phyloP scores from a whole-genome alignment of 495 filamentous ascomycete species.

The Jackrogersella multiformis region DNA sequence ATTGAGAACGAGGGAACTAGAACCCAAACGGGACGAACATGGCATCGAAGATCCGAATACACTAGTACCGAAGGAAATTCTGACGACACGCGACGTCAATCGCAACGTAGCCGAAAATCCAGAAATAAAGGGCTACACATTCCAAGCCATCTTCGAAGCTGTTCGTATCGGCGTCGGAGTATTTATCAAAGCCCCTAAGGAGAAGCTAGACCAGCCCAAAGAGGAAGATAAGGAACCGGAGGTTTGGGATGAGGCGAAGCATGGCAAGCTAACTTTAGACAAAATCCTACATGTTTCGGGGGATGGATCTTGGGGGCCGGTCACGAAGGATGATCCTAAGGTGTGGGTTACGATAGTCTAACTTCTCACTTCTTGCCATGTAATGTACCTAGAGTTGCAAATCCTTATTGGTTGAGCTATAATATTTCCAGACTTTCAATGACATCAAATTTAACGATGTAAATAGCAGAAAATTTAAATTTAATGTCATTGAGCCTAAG shows the following conservation, averaged over 20 bases:
- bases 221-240: conserved; percentile 18
- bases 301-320: conserved; percentile 22
- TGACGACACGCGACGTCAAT: conserved; percentile 14
- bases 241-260: conserved; percentile 23
- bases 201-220: not conserved
- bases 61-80: not conserved
- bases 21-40: conserved; percentile 12
- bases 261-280: conserved; percentile 32
- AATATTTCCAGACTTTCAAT: too few species aligned
- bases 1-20: conserved; percentile 12
- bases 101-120: conserved; percentile 3
- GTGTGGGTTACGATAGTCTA: conserved; percentile 25
- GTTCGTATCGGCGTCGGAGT: conserved; percentile 19
- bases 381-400: not conserved
- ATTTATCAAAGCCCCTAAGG: conserved; percentile 17
- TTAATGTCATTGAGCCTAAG: too few species aligned
- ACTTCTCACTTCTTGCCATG: not conserved
- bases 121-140: conserved; percentile 6
- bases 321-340: conserved; percentile 31
- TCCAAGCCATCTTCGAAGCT: conserved; percentile 14
- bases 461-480: too few species aligned
- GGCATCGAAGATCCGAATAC: not conserved
- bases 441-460: too few species aligned
- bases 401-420: not conserved
- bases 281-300: conserved; percentile 32